These are phyloP conservation scores for Arbutus unedo DNA, from an alignment of 148 eudicot genomes.

Conservation along the genomic window DNA sequence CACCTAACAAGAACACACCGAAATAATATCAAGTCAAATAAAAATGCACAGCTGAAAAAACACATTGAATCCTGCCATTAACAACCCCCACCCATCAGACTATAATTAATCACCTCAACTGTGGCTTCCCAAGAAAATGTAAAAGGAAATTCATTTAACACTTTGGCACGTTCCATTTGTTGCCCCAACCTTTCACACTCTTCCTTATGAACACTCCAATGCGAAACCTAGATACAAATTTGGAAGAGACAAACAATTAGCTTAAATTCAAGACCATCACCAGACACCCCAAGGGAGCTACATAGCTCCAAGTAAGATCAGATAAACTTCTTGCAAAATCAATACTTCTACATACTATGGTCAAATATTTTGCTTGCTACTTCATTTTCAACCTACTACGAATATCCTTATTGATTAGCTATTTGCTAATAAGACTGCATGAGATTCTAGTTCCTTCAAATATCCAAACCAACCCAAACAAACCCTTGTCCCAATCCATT, in stretches of 20 bases:
- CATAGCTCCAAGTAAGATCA: not conserved
- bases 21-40: constrained; percentile 10
- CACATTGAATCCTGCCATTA: not conserved
- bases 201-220: constrained; percentile 69
- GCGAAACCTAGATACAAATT: constrained; percentile 46
- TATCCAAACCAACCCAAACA: too few species aligned
- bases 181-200: constrained; percentile 77
- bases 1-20: constrained; percentile 30
- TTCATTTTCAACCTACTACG: not conserved
- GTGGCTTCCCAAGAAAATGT: constrained; percentile 60
- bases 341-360: not conserved
- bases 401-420: not conserved
- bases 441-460: not conserved
- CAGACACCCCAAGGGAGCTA: not conserved
- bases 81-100: not conserved
- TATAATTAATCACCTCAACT: constrained; percentile 32
- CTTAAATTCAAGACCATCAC: constrained; percentile 6
- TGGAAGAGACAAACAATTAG: not conserved
- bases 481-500: too few species aligned
- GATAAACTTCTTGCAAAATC: not conserved
- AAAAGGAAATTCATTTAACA: constrained; percentile 72
- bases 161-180: constrained; percentile 51
- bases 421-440: not conserved
- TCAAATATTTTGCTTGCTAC: not conserved
- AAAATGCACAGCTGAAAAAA: not conserved